Conservation (phyloP, 1,139 yeast species). For the Kodamaea alishanica region DNA sequence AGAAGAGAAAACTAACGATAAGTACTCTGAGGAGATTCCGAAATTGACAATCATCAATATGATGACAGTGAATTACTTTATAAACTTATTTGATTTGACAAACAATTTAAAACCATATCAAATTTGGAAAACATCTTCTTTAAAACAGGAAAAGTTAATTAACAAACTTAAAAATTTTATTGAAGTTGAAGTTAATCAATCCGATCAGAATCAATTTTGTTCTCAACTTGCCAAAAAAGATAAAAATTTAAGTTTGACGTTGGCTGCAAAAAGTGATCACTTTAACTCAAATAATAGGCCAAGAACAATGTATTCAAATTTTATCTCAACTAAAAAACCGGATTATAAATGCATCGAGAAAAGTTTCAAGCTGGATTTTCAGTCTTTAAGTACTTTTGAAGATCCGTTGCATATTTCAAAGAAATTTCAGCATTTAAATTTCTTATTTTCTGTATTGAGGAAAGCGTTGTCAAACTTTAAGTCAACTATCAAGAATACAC, state of each 20-base stretch:
- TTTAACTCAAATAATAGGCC: slow-evolving; percentile 5
- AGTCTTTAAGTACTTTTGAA: slow-evolving; percentile 20
- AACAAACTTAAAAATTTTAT: slow-evolving; percentile 26
- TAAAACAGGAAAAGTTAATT: slow-evolving; percentile 25
- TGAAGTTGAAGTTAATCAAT: slow-evolving; percentile 21
- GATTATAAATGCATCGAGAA: slow-evolving; percentile 34
- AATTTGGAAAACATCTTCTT: slow-evolving; percentile 40
- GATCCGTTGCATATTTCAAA: slow-evolving; percentile 37
- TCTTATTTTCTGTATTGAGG: slow-evolving; percentile 17
- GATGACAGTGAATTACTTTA: slow-evolving; percentile 40
- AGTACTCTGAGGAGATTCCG: slow-evolving; percentile 14
- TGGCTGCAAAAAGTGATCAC: slow-evolving; percentile 2
- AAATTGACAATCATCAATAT: slow-evolving; percentile 39
- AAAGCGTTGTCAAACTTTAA: slow-evolving; percentile 11
- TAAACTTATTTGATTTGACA: slow-evolving; percentile 38
- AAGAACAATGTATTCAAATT: slow-evolving; percentile 23
- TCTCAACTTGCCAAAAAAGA: slow-evolving; percentile 9
- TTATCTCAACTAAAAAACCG: slow-evolving; percentile 21
- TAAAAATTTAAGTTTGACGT: slow-evolving; percentile 9
- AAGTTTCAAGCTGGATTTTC: slow-evolving; percentile 32
- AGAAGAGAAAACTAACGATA: not conserved
- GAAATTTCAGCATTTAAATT: slow-evolving; percentile 18
- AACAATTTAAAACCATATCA: slow-evolving; percentile 34
- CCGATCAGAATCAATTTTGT: slow-evolving; percentile 5
- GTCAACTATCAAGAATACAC: slow-evolving; percentile 2